phyloP scores from a whole-genome alignment of 805 yeast species.

The Candida saitoana region DNA sequence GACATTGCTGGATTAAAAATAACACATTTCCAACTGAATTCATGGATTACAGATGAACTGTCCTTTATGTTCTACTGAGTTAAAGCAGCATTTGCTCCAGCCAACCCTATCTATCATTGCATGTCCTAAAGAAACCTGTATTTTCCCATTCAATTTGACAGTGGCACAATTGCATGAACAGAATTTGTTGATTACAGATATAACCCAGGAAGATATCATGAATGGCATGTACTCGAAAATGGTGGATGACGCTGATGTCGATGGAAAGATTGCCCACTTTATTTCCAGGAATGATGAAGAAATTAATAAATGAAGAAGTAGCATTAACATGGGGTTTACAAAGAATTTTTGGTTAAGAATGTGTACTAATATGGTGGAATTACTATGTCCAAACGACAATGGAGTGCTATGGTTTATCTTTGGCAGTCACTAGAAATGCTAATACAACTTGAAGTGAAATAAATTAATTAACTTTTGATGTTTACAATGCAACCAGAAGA shows the following conservation, averaged over 20 bases:
- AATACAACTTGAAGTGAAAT: no score
- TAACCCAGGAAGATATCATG: slow-evolving; percentile 23
- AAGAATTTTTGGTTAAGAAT: no score
- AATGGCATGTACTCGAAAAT: slow-evolving; percentile 21
- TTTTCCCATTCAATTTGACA: slow-evolving; percentile 31
- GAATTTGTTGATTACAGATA: slow-evolving; percentile 17
- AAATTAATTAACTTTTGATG: no score
- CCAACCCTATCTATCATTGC: slow-evolving; percentile 22
- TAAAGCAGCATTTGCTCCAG: slow-evolving; percentile 24
- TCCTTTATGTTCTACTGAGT: slow-evolving; percentile 24
- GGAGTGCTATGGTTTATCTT: no score
- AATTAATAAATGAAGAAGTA: slow-evolving; percentile 1
- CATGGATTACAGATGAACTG: slow-evolving; percentile 17
- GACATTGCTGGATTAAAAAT: not conserved
- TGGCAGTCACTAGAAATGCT: no score
- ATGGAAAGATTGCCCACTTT: slow-evolving; percentile 22
- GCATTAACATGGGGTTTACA: no score
- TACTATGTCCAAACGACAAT: no score
- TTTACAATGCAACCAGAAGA: no score
- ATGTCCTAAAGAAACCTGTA: slow-evolving; percentile 26
- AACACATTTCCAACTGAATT: not conserved
- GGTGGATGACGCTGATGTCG: slow-evolving; percentile 20
- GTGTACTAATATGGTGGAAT: no score
- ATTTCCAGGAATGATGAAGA: slow-evolving; percentile 19
- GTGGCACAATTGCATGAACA: slow-evolving; percentile 23